These are phyloP conservation scores for Debaryomyces singareniensis DNA, from an alignment of 1,139 yeast species.

Conservation along the genomic window DNA sequence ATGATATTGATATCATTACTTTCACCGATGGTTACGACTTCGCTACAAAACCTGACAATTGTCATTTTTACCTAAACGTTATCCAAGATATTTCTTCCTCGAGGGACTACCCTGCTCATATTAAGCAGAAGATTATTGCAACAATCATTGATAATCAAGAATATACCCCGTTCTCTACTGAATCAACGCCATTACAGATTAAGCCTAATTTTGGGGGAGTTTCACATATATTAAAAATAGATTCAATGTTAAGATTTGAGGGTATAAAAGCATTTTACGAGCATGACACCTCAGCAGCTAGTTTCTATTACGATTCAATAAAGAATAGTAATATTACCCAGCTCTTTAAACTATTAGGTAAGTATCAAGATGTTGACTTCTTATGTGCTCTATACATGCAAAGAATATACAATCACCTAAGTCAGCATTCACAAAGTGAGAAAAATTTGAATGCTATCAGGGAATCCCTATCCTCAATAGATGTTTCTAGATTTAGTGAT, in stretches of 20 bases:
- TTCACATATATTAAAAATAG: conserved; percentile 29
- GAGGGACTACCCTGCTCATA: conserved; percentile 11
- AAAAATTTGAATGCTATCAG: conserved; percentile 10
- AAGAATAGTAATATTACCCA: conserved; percentile 33
- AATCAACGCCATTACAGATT: conserved; percentile 18
- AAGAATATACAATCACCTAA: conserved; percentile 12
- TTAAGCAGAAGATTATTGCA: conserved; percentile 20
- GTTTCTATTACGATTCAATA: conserved; percentile 22
- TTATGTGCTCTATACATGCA: conserved; percentile 20
- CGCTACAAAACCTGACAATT: conserved; percentile 9
- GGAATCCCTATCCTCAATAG: conserved; percentile 11
- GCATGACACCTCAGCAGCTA: conserved; percentile 28
- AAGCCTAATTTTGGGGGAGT: background rate
- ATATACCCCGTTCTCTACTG: conserved; percentile 32
- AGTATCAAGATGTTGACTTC: conserved; percentile 18
- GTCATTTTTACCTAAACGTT: conserved; percentile 27
- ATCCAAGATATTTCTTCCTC: conserved; percentile 18
- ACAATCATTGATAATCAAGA: conserved; percentile 37
- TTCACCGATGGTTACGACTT: conserved; percentile 15
- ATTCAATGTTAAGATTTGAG: conserved; percentile 20
- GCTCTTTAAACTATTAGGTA: conserved; percentile 25
- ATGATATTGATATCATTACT: conserved; percentile 25
- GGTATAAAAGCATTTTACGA: conserved; percentile 28
- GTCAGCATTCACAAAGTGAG: conserved; percentile 6
- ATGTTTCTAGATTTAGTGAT: conserved; percentile 24